Conservation (phyloP, 495 filamentous ascomycete species). For the Hypoxylon lienhwacheense region DNA sequence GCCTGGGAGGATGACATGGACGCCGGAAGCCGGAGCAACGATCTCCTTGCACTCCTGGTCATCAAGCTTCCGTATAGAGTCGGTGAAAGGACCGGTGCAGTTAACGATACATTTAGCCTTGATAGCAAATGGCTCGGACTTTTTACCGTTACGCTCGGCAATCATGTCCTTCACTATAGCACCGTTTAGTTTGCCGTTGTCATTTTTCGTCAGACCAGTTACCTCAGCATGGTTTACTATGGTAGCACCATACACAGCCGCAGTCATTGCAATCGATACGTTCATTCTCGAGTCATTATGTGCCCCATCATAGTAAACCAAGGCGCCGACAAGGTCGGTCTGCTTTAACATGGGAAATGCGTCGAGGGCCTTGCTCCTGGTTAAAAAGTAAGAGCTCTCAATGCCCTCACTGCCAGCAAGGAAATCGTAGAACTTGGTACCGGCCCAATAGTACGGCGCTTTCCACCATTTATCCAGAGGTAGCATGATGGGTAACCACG, state of each 20-base stretch:
- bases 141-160: constrained; percentile 53
- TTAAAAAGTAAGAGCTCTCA: constrained; percentile 95
- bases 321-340: constrained; percentile 79
- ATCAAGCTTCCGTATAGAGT: constrained; percentile 91
- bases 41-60: constrained; percentile 73
- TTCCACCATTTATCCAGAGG: constrained; percentile 97
- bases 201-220: constrained; percentile 78
- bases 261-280: constrained; percentile 92
- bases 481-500: constrained; percentile 97
- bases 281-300: constrained; percentile 99
- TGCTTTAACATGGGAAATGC: constrained; percentile 97
- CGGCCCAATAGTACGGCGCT: constrained; percentile 95
- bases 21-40: constrained; percentile 89
- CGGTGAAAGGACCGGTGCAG: constrained; percentile 94
- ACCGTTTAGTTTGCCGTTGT: constrained; percentile 74
- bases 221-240: constrained; percentile 94
- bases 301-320: constrained; percentile 98
- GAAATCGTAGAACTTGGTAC: constrained; percentile 93
- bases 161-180: constrained; percentile 78
- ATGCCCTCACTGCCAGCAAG: constrained; percentile 95
- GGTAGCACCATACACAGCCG: constrained; percentile 88
- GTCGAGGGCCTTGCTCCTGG: constrained; percentile 90
- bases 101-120: constrained; percentile 92
- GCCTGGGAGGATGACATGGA: constrained; percentile 92
- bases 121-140: constrained; percentile 66